phyloP scores from a whole-genome alignment of 306 rosid species.

The Rosa multiflora region DNA sequence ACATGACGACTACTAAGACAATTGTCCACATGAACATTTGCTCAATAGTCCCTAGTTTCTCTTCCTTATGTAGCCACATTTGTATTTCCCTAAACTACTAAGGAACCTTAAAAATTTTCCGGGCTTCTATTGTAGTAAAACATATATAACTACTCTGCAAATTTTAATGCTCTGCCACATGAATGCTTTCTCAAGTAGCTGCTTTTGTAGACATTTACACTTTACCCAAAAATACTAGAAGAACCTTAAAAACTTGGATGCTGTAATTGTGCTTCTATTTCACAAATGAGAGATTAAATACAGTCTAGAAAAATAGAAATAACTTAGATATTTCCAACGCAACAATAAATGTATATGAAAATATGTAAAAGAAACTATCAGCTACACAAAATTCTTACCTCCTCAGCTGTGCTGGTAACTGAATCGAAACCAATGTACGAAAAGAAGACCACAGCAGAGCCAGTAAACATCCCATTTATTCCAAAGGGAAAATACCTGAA shows the following conservation, averaged over 20 bases:
- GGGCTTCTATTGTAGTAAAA: not conserved
- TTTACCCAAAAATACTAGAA: not conserved
- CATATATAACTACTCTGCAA: not conserved
- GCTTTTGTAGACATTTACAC: not conserved
- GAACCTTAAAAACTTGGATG: not conserved
- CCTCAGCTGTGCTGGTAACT: slow-evolving; percentile 72
- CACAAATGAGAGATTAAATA: not conserved
- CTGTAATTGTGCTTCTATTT: not conserved
- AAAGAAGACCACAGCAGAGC: slow-evolving; percentile 73
- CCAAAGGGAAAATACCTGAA: slow-evolving; percentile 66
- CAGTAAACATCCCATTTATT: slow-evolving; percentile 62
- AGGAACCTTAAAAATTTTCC: too few species aligned
- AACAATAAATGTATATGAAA: not conserved
- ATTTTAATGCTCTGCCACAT: not conserved
- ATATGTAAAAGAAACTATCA: not conserved
- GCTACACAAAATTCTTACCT: slow-evolving; percentile 41
- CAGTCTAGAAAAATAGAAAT: too few species aligned
- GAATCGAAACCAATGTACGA: slow-evolving; percentile 76
- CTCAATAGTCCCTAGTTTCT: too few species aligned
- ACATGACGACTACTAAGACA: too few species aligned
- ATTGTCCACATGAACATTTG: too few species aligned
- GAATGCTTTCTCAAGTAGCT: not conserved
- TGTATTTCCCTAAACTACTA: too few species aligned
- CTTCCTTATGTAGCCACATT: too few species aligned
- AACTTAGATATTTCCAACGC: not conserved